Evolutionary conservation across 129 eudicot genomes (phyloP).

Genomic region (Chrysanthemum lavandulifolium): DNA sequence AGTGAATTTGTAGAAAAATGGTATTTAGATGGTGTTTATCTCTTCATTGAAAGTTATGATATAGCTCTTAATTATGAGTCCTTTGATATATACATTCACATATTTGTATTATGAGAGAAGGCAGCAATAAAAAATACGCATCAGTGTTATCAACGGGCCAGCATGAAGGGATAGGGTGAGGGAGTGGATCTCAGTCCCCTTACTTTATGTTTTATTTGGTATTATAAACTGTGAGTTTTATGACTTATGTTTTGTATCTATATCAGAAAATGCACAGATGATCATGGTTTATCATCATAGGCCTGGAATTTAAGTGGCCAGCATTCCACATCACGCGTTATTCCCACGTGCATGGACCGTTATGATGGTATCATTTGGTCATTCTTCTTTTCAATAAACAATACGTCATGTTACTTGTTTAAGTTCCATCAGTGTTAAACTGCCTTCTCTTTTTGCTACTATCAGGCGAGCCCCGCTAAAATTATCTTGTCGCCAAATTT

Average conservation of each 20-base stretch:
- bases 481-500: constrained; percentile 92
- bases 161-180: constrained; percentile 87
- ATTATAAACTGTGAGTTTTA: background rate
- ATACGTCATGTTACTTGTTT: background rate
- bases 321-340: too few relatives aligned
- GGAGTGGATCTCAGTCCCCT: background rate
- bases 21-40: too few relatives aligned
- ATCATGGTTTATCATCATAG: constrained; percentile 63
- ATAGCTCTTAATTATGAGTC: too few relatives aligned
- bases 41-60: too few relatives aligned
- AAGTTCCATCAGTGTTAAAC: background rate
- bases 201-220: too few relatives aligned
- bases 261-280: too few relatives aligned
- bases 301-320: constrained; percentile 38
- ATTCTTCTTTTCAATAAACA: background rate
- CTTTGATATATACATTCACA: too few relatives aligned
- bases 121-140: constrained; percentile 65
- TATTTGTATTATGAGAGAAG: too few relatives aligned
- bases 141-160: constrained; percentile 86
- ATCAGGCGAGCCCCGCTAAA: constrained; percentile 89
- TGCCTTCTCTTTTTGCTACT: background rate
- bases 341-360: constrained; percentile 46
- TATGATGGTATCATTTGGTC: constrained; percentile 70
- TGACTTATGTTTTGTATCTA: background rate
- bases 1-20: too few relatives aligned